Evolutionary conservation across 2,329 filamentous ascomycete genomes (phyloP), one percentile per base, ranked within the genome.

Genomic region (Colletotrichum acutatum): DNA sequence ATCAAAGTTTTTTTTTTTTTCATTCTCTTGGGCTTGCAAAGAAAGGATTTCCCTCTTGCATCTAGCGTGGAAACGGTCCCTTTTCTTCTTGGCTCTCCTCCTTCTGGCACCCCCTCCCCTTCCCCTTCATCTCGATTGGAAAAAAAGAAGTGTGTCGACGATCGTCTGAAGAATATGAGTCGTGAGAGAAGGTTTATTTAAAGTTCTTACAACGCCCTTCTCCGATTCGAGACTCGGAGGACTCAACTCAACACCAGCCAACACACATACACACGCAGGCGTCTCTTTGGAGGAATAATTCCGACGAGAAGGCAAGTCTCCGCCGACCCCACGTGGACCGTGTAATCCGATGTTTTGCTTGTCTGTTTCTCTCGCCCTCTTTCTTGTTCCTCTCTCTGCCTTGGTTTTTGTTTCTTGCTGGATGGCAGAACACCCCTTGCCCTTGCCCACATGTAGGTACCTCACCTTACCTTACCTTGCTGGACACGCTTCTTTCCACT

Each of bases 311-410:
- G 58, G 22, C 34, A 54, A 19, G 42, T 49, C 19, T 49, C 42
- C 26, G 54, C 57, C 30, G 19, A n/a, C 28, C 19, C 57, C 52
- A 58, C 49, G 57, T 62, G 57, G 49, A 62, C 24, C 24, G 24
- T 16, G 57, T 61, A 49, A 61, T 46, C 46, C 63, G 14, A 59
- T 60, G 63, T 71, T 67, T 56, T 53, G 52, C n/a, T 22, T 22
- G 32, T 34, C 32, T 42, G 37, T n/a, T 11, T 52, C 28, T 49
- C 54, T 56, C 42, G 19, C 42, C 42, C 16, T 49, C 42, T n/a
- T n/a, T 49, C 37, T 5, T 42, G 37, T 42, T 49, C 19, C 42
- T n/a, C 32, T n/a, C 42, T 66, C 28, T 60, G 54, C 28, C 24
- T 54, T 37, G 42, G 11, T 58, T n/a, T n/a, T 46, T 14, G 2